Base-by-base conservation (phyloP, 176 grass and related monocot species). In the Ensete ventricosum region DNA sequence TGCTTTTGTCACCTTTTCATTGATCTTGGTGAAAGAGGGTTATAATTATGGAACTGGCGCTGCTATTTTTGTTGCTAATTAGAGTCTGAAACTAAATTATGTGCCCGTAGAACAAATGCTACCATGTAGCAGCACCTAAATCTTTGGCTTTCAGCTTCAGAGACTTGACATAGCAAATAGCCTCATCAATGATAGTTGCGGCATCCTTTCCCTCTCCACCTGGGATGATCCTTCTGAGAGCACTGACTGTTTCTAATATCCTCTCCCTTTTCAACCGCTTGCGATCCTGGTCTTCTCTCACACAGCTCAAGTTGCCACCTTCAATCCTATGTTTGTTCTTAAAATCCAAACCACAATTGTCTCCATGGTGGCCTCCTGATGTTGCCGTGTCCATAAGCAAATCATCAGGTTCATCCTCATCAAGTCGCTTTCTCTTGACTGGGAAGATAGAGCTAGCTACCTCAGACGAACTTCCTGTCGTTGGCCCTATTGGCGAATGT, bases 101-200 rank as follows among this genome's bases (percentile, higher is more conserved):
- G 49, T 54, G 59, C 53, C 14, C 22, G 21, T 8, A 12, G 3
- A 24, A 4, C 20, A 68, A 72, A 50, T 23, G 78, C 68, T 85
- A 84, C 24, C 85, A 74, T 19, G 79, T 75, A 34, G 79, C 54
- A 58, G 81, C 81, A 80, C 85, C 88, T 52, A 91, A 76, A 1
- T 85, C 76, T 84, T 87, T 93, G 11, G 91, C 88, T 81, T 97
- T 97, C 51, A 93, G 76, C 79, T 93, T 97, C 24, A 97, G 84
- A 55, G 89, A 89, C 69, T 90, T 90, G 72, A 97, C 68, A 77
- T 97, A 97, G 87, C 80, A 82, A 62, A 97, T 97, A 27, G 94
- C 94, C 73, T 97, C 94, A 20, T 97, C 90, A 1, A 97, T 83
- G 77, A 97, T 85, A 21, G 90, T 78, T 1, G 85, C 83, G 14